Conservation (phyloP, 202 grass and related monocot species). For the Saccharum hybrid region DNA sequence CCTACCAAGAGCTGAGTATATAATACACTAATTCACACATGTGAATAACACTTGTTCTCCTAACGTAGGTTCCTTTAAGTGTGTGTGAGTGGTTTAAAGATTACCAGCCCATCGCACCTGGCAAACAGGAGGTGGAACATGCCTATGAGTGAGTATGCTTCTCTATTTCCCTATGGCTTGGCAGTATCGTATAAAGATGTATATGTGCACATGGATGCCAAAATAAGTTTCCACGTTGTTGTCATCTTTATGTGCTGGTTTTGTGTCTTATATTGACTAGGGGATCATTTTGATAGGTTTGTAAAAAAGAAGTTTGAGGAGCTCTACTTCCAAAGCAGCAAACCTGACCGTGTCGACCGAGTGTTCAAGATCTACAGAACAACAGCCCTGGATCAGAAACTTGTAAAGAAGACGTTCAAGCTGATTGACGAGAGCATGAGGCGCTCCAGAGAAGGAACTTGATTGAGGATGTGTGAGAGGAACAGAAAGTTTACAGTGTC, state of each 20-base stretch:
- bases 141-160: constrained; percentile 83
- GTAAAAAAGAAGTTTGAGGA: constrained; percentile 99
- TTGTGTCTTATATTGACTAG: constrained; percentile 28
- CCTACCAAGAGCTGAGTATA: not conserved
- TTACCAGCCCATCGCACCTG: constrained; percentile 78
- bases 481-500: constrained; percentile 32
- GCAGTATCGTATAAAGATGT: not conserved
- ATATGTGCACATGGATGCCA: not conserved
- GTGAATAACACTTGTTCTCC: constrained; percentile 3
- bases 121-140: constrained; percentile 95
- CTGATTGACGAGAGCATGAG: constrained; percentile 87
- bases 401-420: constrained; percentile 98
- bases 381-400: constrained; percentile 97
- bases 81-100: constrained; percentile 99
- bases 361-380: constrained; percentile 98
- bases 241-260: not conserved
- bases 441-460: constrained; percentile 72
- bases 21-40: not conserved
- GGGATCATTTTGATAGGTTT: constrained; percentile 55
- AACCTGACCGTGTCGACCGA: constrained; percentile 83
- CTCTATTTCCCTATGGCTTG: constrained; percentile 13
- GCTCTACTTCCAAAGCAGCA: constrained; percentile 95
- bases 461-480: constrained; percentile 40
- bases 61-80: constrained; percentile 78
- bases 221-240: not conserved